A percentile compares a stretch with the other conserved stretches of the same genome.
Conservation (phyloP, 1,284 basidiomycete species). For the Marasmius oreades region DNA sequence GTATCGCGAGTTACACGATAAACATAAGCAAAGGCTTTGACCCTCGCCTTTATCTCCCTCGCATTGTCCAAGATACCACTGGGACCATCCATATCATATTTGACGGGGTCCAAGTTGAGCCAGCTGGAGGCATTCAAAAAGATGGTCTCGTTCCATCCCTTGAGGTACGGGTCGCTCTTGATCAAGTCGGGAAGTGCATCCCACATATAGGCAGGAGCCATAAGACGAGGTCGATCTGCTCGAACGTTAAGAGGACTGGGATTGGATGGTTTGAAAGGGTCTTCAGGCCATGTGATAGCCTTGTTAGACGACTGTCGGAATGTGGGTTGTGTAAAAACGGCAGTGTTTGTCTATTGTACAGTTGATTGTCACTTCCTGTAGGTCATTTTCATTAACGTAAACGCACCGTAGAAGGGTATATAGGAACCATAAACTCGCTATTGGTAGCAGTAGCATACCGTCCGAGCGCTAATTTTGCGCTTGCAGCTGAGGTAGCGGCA, state of each 20-base stretch:
- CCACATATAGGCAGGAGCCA: slow-evolving; percentile 94
- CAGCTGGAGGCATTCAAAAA: slow-evolving; percentile 85
- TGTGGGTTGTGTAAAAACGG: slow-evolving; percentile 75
- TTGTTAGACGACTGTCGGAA: slow-evolving; percentile 49
- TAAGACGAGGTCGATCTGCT: slow-evolving; percentile 83
- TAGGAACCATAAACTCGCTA: slow-evolving; percentile 70
- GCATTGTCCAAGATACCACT: slow-evolving; percentile 94
- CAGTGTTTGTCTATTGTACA: slow-evolving; percentile 67
- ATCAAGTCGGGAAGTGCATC: slow-evolving; percentile 80
- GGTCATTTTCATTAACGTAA: not conserved
- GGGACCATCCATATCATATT: slow-evolving; percentile 76
- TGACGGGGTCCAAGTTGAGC: slow-evolving; percentile 56
- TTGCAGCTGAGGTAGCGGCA: slow-evolving; percentile 45
- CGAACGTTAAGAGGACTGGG: slow-evolving; percentile 62
- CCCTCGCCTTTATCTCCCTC: slow-evolving; percentile 83
- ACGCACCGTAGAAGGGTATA: slow-evolving; percentile 86
- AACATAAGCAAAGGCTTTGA: slow-evolving; percentile 93
- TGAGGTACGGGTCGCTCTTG: slow-evolving; percentile 80
- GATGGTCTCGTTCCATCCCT: slow-evolving; percentile 89
- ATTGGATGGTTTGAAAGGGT: slow-evolving; percentile 65
- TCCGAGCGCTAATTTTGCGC: slow-evolving; percentile 59
- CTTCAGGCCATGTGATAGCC: slow-evolving; percentile 69
- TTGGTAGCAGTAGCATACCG: slow-evolving; percentile 75
- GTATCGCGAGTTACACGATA: slow-evolving; percentile 91
- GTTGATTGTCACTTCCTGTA: not conserved